Evolutionary conservation across 1,139 yeast genomes (phyloP).

Genomic region (Barnettozyma hawaiiensis): DNA sequence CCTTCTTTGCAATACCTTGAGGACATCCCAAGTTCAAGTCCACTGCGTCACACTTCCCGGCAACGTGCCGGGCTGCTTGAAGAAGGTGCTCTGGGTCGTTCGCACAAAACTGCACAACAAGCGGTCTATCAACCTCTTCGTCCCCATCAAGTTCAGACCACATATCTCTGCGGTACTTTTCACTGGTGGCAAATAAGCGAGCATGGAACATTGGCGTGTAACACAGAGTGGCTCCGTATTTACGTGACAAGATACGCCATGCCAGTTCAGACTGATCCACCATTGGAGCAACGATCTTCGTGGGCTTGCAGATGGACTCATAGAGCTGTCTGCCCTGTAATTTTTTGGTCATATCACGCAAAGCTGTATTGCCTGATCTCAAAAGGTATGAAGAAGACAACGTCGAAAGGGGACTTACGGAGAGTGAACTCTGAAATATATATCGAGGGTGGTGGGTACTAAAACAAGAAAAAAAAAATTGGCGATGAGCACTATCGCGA

Average conservation of each 20-base stretch:
- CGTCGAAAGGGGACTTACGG: not conserved
- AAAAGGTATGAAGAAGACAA: conserved; percentile 1
- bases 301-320: conserved; percentile 66
- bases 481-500: conserved; percentile 10
- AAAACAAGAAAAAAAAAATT: not conserved
- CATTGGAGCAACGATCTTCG: conserved; percentile 94
- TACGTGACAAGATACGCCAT: conserved; percentile 84
- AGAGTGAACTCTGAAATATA: not conserved
- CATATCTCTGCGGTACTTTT: conserved; percentile 72
- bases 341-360: conserved; percentile 26
- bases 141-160: conserved; percentile 77
- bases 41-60: conserved; percentile 87
- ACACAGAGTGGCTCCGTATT: conserved; percentile 88
- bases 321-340: conserved; percentile 65
- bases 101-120: conserved; percentile 93
- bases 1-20: conserved; percentile 93
- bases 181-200: conserved; percentile 76
- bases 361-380: not conserved
- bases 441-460: not conserved
- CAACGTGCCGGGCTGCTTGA: conserved; percentile 76
- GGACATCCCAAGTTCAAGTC: conserved; percentile 97
- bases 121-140: conserved; percentile 60
- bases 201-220: conserved; percentile 98
- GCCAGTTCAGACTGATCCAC: conserved; percentile 96
- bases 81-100: conserved; percentile 83